phyloP scores from a whole-genome alignment of 345 rosid genomes.

The Mallotus nudiflorus region DNA sequence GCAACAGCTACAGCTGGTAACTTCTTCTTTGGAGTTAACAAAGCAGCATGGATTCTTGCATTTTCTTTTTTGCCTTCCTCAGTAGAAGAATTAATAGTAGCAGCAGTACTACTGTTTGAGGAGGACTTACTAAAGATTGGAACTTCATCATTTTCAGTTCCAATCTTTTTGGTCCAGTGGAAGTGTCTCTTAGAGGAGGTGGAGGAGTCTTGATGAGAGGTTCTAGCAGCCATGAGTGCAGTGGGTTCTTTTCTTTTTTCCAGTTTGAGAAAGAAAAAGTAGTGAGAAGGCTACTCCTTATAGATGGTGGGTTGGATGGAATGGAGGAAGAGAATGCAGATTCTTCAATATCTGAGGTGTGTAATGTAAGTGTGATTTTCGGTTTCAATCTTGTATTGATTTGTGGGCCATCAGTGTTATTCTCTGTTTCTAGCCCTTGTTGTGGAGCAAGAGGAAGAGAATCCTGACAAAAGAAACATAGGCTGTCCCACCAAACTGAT shows the following conservation, averaged over 20 bases:
- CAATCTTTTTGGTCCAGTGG: constrained; percentile 83
- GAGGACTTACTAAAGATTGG: constrained; percentile 35
- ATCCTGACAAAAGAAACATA: constrained; percentile 33
- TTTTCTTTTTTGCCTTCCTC: constrained; percentile 34
- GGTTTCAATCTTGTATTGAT: neutral
- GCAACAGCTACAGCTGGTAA: constrained; percentile 76
- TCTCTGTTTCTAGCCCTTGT: constrained; percentile 10
- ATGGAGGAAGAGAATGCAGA: too few relatives aligned
- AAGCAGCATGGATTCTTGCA: constrained; percentile 14
- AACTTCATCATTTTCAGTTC: constrained; percentile 53
- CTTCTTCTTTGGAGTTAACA: constrained; percentile 55
- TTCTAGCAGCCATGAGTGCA: constrained; percentile 20
- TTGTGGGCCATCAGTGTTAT: constrained; percentile 15
- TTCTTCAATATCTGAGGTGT: neutral
- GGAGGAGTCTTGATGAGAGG: constrained; percentile 48
- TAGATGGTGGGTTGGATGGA: constrained; percentile 6
- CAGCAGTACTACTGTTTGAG: too few relatives aligned
- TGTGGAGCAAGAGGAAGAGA: constrained; percentile 10
- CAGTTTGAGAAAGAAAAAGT: constrained; percentile 8
- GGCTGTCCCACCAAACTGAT: constrained; percentile 24
- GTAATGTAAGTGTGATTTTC: too few relatives aligned
- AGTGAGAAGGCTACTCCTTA: constrained; percentile 16
- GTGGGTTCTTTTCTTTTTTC: neutral
- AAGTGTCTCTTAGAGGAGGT: constrained; percentile 66
- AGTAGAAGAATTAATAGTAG: too few relatives aligned